Evolutionary conservation across 2,329 filamentous ascomycete genomes (phyloP).

Genomic region (Lasiodiplodia hormozganensis): DNA sequence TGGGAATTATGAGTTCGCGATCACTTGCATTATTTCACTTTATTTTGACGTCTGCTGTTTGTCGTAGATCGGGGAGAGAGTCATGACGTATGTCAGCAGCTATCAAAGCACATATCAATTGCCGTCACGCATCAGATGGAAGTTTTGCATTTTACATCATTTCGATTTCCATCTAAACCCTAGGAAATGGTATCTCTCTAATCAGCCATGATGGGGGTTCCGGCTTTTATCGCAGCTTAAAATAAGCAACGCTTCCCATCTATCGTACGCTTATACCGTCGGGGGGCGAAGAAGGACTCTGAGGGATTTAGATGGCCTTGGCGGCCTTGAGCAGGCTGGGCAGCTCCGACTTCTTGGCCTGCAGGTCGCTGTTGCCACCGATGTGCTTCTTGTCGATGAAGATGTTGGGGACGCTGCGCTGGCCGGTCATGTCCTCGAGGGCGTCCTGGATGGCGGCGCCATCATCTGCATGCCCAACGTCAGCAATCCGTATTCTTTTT

Average conservation of each 20-base stretch:
- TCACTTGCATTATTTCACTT: too few species aligned
- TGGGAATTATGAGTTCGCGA: too few species aligned
- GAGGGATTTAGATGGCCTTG: conserved; percentile 62
- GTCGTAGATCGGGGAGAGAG: too few species aligned
- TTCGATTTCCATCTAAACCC: conserved; percentile 3
- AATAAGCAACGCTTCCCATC: background rate
- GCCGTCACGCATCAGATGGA: background rate
- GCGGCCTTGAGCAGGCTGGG: conserved; percentile 68
- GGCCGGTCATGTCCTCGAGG: conserved; percentile 78
- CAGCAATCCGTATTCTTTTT: conserved; percentile 29
- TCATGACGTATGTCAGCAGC: background rate
- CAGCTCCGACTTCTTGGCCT: conserved; percentile 70
- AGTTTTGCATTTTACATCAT: conserved; percentile 8
- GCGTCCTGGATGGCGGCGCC: conserved; percentile 83
- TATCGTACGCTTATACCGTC: background rate
- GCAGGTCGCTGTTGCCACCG: conserved; percentile 91
- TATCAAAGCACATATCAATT: background rate
- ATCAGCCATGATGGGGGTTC: background rate
- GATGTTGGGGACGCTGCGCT: conserved; percentile 94
- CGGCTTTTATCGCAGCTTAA: background rate
- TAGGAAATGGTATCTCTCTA: conserved; percentile 20
- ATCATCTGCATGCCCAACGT: conserved; percentile 66
- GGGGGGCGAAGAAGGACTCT: too few species aligned
- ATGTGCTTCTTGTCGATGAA: conserved; percentile 92
- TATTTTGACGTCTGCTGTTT: too few species aligned